Conservation (phyloP, 2,329 filamentous ascomycete genomes). For the Myriosclerotinia duriaeana region DNA sequence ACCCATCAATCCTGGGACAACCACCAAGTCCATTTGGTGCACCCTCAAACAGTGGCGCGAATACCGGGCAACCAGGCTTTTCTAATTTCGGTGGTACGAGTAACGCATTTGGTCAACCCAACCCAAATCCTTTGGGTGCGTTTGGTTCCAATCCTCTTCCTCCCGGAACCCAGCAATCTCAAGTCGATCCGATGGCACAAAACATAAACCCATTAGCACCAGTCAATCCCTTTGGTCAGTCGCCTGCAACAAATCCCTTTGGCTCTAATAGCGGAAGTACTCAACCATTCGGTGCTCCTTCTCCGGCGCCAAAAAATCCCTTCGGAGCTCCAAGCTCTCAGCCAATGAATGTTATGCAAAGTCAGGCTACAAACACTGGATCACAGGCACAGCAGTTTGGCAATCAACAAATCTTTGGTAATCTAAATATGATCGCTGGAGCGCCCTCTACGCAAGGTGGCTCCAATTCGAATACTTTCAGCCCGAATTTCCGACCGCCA, state of each 20-base stretch:
- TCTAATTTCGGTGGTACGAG: conserved; percentile 20
- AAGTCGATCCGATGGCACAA: conserved; percentile 9
- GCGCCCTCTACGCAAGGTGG: neutral
- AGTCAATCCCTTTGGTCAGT: conserved; percentile 41
- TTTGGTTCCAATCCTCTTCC: conserved; percentile 18
- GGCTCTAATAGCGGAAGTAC: conserved; percentile 10
- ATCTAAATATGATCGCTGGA: neutral
- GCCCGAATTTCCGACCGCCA: conserved; percentile 20
- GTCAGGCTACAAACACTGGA: neutral
- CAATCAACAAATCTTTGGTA: neutral
- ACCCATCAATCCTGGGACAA: conserved; percentile 43
- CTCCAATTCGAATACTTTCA: conserved; percentile 14
- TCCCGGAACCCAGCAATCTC: conserved; percentile 14
- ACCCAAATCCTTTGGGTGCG: conserved; percentile 22
- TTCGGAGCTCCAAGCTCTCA: conserved; percentile 21
- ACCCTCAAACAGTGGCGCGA: conserved; percentile 20
- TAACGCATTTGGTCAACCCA: conserved; percentile 15
- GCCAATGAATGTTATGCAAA: conserved; percentile 4
- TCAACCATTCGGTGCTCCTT: conserved; percentile 47
- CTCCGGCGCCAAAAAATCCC: conserved; percentile 21
- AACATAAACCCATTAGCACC: conserved; percentile 22
- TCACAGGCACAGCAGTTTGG: neutral
- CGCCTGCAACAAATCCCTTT: conserved; percentile 42
- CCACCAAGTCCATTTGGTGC: conserved; percentile 40
- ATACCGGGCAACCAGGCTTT: conserved; percentile 23